Evolutionary conservation across 352 stramenopile genomes (phyloP).

Genomic region (Heterotrichella gracilis): DNA sequence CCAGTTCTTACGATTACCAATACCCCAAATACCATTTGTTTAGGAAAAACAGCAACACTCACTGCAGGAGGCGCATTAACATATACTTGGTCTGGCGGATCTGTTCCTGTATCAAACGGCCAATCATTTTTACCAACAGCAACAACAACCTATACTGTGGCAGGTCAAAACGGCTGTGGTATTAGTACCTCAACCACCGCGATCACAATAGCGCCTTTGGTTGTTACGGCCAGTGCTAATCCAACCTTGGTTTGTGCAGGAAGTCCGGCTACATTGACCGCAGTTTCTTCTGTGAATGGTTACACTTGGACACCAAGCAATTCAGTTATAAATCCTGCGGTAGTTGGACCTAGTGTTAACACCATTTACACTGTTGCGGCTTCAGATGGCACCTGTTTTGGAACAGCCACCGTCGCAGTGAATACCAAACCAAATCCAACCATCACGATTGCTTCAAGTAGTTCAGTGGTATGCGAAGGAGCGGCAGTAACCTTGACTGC

Average conservation of each 20-base stretch:
- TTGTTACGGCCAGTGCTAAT: not conserved
- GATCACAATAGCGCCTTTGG: not conserved
- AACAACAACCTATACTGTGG: not conserved
- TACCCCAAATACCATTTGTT: too few species aligned
- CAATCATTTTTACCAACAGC: not conserved
- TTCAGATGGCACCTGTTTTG: not conserved
- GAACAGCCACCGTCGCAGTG: not conserved
- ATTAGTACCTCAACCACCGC: not conserved
- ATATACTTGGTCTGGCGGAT: too few species aligned
- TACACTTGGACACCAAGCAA: not conserved
- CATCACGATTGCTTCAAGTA: not conserved
- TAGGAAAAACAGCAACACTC: not conserved
- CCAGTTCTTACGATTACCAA: too few species aligned
- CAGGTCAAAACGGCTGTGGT: not conserved
- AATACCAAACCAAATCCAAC: not conserved
- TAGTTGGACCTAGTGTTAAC: not conserved
- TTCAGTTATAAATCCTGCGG: not conserved
- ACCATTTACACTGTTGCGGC: not conserved
- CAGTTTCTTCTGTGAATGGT: not conserved
- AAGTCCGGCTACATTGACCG: not conserved
- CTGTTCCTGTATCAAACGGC: not conserved
- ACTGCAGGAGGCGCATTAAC: not conserved
- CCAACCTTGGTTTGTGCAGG: not conserved
- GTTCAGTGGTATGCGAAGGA: not conserved
- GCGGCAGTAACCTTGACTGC: not conserved